phyloP scores from a whole-genome alignment of 768 basidiomycete species.

The Calocybe gangraenosa region DNA sequence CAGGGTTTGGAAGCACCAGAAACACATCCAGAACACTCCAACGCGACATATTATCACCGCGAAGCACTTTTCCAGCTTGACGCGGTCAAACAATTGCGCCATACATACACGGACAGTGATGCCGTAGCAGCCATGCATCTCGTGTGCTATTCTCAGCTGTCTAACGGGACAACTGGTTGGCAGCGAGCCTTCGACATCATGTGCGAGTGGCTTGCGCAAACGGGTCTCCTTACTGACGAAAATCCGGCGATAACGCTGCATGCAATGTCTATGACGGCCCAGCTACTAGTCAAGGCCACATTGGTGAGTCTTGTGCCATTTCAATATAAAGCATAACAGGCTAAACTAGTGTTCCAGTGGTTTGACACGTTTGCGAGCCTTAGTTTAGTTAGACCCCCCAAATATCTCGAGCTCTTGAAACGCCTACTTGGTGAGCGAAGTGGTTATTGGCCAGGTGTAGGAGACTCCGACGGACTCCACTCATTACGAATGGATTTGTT shows the following conservation, averaged over 20 bases:
- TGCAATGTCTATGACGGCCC: slow-evolving; percentile 47
- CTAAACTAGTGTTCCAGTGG: slow-evolving; percentile 48
- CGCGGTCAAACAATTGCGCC: slow-evolving; percentile 48
- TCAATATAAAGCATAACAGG: slow-evolving; percentile 10
- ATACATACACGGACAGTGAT: slow-evolving; percentile 58
- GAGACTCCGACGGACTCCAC: slow-evolving; percentile 28
- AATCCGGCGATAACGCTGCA: slow-evolving; percentile 59
- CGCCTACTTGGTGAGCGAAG: slow-evolving; percentile 53
- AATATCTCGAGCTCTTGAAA: slow-evolving; percentile 62
- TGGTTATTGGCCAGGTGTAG: slow-evolving; percentile 41
- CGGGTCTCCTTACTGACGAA: slow-evolving; percentile 57
- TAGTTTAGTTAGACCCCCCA: slow-evolving; percentile 56
- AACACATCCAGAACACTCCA: slow-evolving; percentile 48
- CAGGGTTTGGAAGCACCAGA: slow-evolving; percentile 58
- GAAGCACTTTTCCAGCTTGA: slow-evolving; percentile 63
- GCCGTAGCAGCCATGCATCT: slow-evolving; percentile 79
- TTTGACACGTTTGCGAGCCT: slow-evolving; percentile 72
- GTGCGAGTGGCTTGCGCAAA: slow-evolving; percentile 72
- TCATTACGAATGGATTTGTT: slow-evolving; percentile 62
- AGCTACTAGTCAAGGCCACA: slow-evolving; percentile 63
- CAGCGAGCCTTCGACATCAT: slow-evolving; percentile 63
- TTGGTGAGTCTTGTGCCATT: slow-evolving; percentile 49
- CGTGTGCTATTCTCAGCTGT: slow-evolving; percentile 67
- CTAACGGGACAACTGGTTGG: slow-evolving; percentile 69
- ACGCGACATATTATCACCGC: slow-evolving; percentile 63